Evolutionary conservation across 345 rosid genomes (phyloP).

Genomic region (Draba incana): DNA sequence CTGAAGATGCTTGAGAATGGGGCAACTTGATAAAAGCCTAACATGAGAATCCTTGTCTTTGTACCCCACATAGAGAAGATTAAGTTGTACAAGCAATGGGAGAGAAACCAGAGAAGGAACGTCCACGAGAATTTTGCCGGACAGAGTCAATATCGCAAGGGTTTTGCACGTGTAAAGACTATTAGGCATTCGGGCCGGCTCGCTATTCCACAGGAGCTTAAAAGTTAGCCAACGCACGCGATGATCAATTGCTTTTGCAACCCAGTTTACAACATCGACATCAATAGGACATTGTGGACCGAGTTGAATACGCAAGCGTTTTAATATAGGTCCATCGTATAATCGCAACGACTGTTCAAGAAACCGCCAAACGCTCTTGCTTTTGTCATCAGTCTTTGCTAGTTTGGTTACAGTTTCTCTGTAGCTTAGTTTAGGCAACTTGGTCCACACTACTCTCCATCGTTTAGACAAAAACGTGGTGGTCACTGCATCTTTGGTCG

Average conservation of each 20-base stretch:
- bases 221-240: not conserved
- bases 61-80: too few relatives aligned
- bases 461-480: constrained; percentile 4
- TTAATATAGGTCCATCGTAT: not conserved
- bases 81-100: too few relatives aligned
- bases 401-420: not conserved
- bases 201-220: too few relatives aligned
- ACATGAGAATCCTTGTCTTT: too few relatives aligned
- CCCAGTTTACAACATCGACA: not conserved
- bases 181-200: too few relatives aligned
- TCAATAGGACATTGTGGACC: constrained; percentile 11
- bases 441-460: not conserved
- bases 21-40: too few relatives aligned
- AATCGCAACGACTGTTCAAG: not conserved
- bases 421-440: not conserved
- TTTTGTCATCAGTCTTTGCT: too few relatives aligned
- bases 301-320: not conserved
- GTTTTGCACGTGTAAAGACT: too few relatives aligned
- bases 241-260: constrained; percentile 9
- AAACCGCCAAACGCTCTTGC: constrained; percentile 10
- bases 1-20: too few relatives aligned
- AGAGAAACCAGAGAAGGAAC: too few relatives aligned
- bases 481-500: not conserved
- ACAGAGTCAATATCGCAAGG: too few relatives aligned
- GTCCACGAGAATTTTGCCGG: too few relatives aligned